Percentiles rank a stretch among this genome's conserved stretches.
Conservation (phyloP, 768 basidiomycete species). For the Zangia roseola region DNA sequence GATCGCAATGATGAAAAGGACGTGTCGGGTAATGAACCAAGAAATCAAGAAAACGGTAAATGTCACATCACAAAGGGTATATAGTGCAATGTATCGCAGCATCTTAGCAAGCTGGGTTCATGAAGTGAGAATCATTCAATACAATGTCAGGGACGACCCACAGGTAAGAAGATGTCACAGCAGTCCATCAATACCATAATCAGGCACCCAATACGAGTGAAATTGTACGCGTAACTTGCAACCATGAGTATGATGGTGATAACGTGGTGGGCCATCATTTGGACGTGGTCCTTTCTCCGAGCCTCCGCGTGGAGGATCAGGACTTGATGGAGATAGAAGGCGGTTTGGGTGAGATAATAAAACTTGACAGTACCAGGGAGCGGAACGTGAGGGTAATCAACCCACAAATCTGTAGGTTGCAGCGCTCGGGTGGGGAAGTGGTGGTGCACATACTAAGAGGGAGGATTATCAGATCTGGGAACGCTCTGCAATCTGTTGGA, state of each 20-base stretch:
- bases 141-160: constrained; percentile 39
- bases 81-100: constrained; percentile 77
- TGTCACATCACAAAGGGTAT: constrained; percentile 63
- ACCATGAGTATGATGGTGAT: constrained; percentile 81
- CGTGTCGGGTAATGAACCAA: constrained; percentile 89
- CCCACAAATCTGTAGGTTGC: constrained; percentile 69
- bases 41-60: constrained; percentile 85
- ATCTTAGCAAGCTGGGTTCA: constrained; percentile 83
- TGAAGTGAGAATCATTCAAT: constrained; percentile 2
- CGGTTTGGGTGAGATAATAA: constrained; percentile 83
- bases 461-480: constrained; percentile 6
- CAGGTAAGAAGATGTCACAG: constrained; percentile 90
- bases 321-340: constrained; percentile 91
- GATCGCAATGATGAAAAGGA: constrained; percentile 75
- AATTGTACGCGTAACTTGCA: constrained; percentile 76
- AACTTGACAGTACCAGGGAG: constrained; percentile 82
- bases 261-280: constrained; percentile 96
- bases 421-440: constrained; percentile 66
- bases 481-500: constrained; percentile 2
- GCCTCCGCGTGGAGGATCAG: constrained; percentile 92
- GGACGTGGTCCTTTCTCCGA: constrained; percentile 85
- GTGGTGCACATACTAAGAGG: constrained; percentile 71
- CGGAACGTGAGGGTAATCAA: constrained; percentile 77
- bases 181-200: constrained; percentile 94
- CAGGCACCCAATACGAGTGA: constrained; percentile 85